phyloP scores from a whole-genome alignment of 2,329 filamentous ascomycete genomes.

The Paecilomyces dactylethromorphus region DNA sequence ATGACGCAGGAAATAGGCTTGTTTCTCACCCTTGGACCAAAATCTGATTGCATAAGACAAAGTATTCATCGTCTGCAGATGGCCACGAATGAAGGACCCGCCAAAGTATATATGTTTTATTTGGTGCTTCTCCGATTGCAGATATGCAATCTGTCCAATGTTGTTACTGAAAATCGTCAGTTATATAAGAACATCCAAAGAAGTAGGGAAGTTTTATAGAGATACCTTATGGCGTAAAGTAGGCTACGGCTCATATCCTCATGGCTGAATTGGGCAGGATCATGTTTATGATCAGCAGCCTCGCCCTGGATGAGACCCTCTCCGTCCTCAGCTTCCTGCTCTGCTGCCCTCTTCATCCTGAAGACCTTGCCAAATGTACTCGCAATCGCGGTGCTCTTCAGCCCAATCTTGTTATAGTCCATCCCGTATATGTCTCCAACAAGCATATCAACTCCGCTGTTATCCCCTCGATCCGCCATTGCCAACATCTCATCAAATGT shows the following conservation, averaged over 20 bases:
- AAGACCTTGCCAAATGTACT: conserved; percentile 97
- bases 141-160: conserved; percentile 93
- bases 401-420: conserved; percentile 90
- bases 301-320: conserved; percentile 52
- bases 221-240: conserved; percentile 75
- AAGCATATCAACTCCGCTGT: conserved; percentile 87
- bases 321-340: conserved; percentile 68
- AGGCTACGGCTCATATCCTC: conserved; percentile 87
- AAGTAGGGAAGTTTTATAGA: conserved; percentile 6
- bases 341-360: conserved; percentile 79
- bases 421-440: conserved; percentile 97
- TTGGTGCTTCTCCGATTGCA: conserved; percentile 93
- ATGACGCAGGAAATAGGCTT: conserved; percentile 91
- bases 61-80: conserved; percentile 96
- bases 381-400: conserved; percentile 93
- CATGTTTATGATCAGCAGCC: conserved; percentile 26
- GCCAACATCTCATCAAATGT: conserved; percentile 98
- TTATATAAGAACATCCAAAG: background rate
- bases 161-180: conserved; percentile 64
- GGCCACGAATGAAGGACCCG: conserved; percentile 91
- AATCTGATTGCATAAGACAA: conserved; percentile 95
- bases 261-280: conserved; percentile 55
- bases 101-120: conserved; percentile 95
- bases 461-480: conserved; percentile 86
- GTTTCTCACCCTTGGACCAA: conserved; percentile 89